Percentiles rank a stretch among this genome's conserved stretches.
Evolutionary conservation across 169 alveolate genomes (phyloP).

Genomic region (Plasmodium yoelii): DNA sequence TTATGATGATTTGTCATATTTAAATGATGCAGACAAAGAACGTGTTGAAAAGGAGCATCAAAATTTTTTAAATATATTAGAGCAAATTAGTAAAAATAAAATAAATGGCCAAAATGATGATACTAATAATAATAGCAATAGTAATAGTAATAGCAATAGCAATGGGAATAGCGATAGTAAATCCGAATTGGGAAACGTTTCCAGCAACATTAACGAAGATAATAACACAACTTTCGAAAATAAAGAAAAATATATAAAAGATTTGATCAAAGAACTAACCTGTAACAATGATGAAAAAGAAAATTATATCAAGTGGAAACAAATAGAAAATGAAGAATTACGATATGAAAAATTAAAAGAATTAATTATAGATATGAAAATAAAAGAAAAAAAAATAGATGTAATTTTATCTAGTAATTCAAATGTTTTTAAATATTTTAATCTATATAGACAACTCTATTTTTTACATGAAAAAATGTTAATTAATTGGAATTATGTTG

Average conservation of each 20-base stretch:
- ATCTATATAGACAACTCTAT: constrained; percentile 83
- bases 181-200: background rate
- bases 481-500: constrained; percentile 84
- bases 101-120: background rate
- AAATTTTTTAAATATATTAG: constrained; percentile 31
- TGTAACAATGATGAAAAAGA: constrained; percentile 32
- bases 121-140: too few species aligned
- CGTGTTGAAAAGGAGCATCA: constrained; percentile 47
- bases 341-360: constrained; percentile 43
- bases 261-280: constrained; percentile 16
- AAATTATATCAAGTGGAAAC: constrained; percentile 19
- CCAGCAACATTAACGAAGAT: background rate
- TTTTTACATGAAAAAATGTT: constrained; percentile 82
- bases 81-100: background rate
- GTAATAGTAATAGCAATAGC: too few species aligned
- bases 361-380: constrained; percentile 47
- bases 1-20: constrained; percentile 33
- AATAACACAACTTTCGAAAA: background rate
- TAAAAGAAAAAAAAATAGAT: constrained; percentile 76
- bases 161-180: too few species aligned
- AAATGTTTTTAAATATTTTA: constrained; percentile 75
- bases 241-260: background rate
- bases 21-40: constrained; percentile 57
- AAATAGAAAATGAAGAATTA: constrained; percentile 52
- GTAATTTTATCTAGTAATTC: constrained; percentile 75